Evolutionary conservation across 106 monocot species (phyloP), one percentile per base, ranked within the genome.

Genomic region (Apostasia ramifera): DNA sequence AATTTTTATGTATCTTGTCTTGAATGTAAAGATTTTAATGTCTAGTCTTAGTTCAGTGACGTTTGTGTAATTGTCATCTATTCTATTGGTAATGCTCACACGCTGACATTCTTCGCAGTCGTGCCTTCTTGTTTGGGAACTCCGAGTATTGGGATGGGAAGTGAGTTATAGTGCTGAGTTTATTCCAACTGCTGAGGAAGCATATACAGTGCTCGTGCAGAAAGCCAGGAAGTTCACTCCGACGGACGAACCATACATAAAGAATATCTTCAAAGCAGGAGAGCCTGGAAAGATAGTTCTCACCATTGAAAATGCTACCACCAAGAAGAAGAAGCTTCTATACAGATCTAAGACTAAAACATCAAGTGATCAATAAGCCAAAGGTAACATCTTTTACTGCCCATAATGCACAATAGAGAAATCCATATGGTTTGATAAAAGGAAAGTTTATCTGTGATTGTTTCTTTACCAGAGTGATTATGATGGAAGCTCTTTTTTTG

Each of bases 261-360:
- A 81, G 69, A 81, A 75, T 61, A 70, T 69, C 70, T 91, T 84
- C 87, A 91, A 87, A 66, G 71, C 71, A 0, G 82, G 84, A 7
- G 87, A 91, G 72, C 72, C 87, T 3, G 91, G 91, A 13, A 91
- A 87, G 78, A 71, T 87, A 47, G 67, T 91, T 8, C 71, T 91
- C 61, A 87, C 79, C 15, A 51, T 87, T 53, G 82, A 91, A 59
- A 91, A 91, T 74, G 48, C 66, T 3, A 76, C 80, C 53, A 82
- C 84, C 62, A 84, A 82, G 78, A 91, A 91, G 79, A 91, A 91
- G 87, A 87, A 87, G 63, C 80, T 91, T 62, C 87, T 91, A 9
- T 91, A 87, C 82, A 74, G 91, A 78, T 80, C 57, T 43, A 91
- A 87, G 82, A 67, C 70, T 10, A 82, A 80, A 74, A 77, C 74